Percentiles rank a stretch among this genome's conserved stretches.
phyloP scores from a whole-genome alignment of 2,329 filamentous ascomycete genomes.

The Botrytis tulipae region DNA sequence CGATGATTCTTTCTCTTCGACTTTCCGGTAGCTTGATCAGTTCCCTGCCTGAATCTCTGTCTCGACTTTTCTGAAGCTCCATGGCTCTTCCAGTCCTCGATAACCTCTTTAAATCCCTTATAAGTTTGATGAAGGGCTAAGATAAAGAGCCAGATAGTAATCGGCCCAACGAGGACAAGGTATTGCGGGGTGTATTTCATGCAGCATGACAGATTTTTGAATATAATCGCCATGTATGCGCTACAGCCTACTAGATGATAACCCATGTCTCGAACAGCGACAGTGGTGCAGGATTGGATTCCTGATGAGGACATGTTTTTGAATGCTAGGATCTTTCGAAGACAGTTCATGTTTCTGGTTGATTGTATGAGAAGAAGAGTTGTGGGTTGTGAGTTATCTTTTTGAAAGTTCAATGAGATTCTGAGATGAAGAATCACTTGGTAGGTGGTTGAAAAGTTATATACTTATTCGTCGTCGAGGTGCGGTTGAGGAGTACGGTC shows the following conservation, averaged over 20 bases:
- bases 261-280: accelerated
- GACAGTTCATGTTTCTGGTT: background rate
- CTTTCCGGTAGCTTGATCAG: background rate
- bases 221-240: background rate
- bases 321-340: background rate
- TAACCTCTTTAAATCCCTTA: background rate
- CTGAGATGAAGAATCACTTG: background rate
- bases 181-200: background rate
- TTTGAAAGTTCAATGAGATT: background rate
- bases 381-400: background rate
- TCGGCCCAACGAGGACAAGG: background rate
- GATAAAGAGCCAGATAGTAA: background rate
- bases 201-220: background rate
- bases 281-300: background rate
- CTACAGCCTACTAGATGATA: background rate
- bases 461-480: background rate
- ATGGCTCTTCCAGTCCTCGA: background rate
- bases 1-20: background rate
- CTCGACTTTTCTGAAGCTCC: background rate
- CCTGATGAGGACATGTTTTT: background rate
- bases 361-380: background rate
- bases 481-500: background rate
- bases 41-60: background rate
- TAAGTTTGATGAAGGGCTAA: background rate
- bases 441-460: background rate